A percentile compares a stretch with the other conserved stretches of the same genome.
Conservation (phyloP, 2,329 filamentous ascomycete genomes). For the Lasiodiplodia sp. region DNA sequence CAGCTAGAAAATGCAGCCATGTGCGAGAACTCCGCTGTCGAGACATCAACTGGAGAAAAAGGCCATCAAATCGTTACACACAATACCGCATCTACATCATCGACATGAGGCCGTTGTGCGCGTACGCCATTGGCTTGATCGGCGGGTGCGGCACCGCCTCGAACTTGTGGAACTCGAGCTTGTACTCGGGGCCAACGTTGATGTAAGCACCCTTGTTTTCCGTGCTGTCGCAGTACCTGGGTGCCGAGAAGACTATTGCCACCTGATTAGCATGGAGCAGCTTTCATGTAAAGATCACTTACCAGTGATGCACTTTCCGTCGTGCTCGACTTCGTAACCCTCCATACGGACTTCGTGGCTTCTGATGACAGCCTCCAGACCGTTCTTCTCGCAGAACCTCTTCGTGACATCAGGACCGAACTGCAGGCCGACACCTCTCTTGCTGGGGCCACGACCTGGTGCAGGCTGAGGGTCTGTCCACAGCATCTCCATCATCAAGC, state of each 20-base stretch:
- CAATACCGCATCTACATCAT: conserved; percentile 64
- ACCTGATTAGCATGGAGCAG: neutral
- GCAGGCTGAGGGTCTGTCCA: conserved; percentile 95
- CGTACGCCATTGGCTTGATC: conserved; percentile 93
- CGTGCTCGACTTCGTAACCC: conserved; percentile 98
- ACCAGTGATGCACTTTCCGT: conserved; percentile 93
- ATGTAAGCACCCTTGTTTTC: conserved; percentile 99
- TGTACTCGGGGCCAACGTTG: conserved; percentile 91
- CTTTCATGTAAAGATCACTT: conserved; percentile 41
- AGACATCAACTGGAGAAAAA: conserved; percentile 19
- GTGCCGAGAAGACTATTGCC: conserved; percentile 85
- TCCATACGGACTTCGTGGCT: conserved; percentile 99
- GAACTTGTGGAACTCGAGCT: conserved; percentile 91
- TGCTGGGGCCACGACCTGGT: conserved; percentile 89
- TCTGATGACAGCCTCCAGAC: conserved; percentile 91
- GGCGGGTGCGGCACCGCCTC: conserved; percentile 96
- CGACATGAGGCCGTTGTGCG: conserved; percentile 79
- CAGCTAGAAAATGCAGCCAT: neutral
- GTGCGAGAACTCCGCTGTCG: conserved; percentile 4
- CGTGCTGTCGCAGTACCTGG: conserved; percentile 96
- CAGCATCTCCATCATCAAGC: conserved; percentile 99
- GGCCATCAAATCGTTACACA: conserved; percentile 9
- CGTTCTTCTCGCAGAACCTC: conserved; percentile 95
- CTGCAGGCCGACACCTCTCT: conserved; percentile 94
- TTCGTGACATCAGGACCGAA: conserved; percentile 97